Evolutionary conservation across 345 rosid species (phyloP), one percentile per base, ranked within the genome.

Genomic region (Eutrema japonicum): DNA sequence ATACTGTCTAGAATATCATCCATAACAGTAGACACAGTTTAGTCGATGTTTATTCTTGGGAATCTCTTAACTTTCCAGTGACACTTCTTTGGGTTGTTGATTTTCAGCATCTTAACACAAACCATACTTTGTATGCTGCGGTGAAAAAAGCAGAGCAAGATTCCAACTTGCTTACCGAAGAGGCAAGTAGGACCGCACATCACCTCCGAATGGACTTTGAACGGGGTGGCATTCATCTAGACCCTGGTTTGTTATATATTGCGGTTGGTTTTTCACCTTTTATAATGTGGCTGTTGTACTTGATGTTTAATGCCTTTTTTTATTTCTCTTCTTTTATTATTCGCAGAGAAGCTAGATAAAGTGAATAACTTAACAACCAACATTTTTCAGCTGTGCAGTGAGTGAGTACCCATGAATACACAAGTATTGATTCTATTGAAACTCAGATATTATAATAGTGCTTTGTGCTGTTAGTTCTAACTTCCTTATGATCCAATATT

Each of bases 161-260:
- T 76, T 83, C 82, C 18, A 71, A 82, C 69, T 80, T 82, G 79
- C 90, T 90, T 73, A 70, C 92, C 46, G 77, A 73, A 70, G 97
- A 95, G 84, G 96, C 97, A 81, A 80, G 73, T 58, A 88, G 96
- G 83, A 88, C 99, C 13, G 93, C 99, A 5, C 81, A 57, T 65
- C 78, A 87, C 77, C 83, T 95, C 49, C 83, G 88, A 13, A 68
- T 84, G 68, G 99, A 95, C 79, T 83, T 92, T 86, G 96, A 95
- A 80, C 87, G 83, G 78, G 97, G 99, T 57, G 97, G 99, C 86
- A 92, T 95, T 61, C 97, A 95, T 87, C 89, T 95, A 16, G 68
- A 80, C 74, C 58, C 79, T 55, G 93, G 99, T 91, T 76, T 53
- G 64, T 80, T 40, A 71, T 50, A 11, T 66, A 30, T 67, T 55